Percentiles rank a stretch among this genome's conserved stretches.
phyloP scores from a whole-genome alignment of 2,329 filamentous ascomycete species.

The Penicillium palitans region DNA sequence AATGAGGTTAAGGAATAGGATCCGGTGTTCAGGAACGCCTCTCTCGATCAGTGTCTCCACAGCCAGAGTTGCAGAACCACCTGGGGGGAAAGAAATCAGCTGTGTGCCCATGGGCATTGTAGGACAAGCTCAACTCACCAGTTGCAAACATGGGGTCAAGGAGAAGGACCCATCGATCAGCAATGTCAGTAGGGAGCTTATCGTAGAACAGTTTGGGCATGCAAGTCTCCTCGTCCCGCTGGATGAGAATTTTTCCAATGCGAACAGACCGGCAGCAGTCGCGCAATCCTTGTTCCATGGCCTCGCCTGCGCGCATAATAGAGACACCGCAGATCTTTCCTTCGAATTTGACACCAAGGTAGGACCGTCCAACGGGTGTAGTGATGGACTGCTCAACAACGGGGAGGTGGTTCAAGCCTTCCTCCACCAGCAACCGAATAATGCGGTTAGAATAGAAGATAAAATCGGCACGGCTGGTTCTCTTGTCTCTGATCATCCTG shows the following conservation, averaged over 20 bases:
- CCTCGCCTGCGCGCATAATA: constrained; percentile 97
- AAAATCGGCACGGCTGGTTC: constrained; percentile 90
- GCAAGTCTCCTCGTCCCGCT: constrained; percentile 91
- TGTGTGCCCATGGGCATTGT: neutral
- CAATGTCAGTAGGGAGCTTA: constrained; percentile 92
- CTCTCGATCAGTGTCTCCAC: constrained; percentile 87
- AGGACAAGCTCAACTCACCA: constrained; percentile 52
- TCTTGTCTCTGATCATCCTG: constrained; percentile 92
- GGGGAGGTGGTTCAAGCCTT: constrained; percentile 93
- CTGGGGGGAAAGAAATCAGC: constrained; percentile 47
- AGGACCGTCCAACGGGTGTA: constrained; percentile 84
- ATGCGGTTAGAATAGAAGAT: constrained; percentile 99
- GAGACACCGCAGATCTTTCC: constrained; percentile 98
- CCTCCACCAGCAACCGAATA: constrained; percentile 92
- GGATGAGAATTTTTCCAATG: constrained; percentile 98
- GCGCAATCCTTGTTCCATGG: constrained; percentile 95
- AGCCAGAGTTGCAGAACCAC: constrained; percentile 94
- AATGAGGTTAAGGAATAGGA: constrained; percentile 94
- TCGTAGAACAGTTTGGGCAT: constrained; percentile 95
- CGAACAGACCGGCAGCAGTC: constrained; percentile 97
- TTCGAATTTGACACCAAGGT: constrained; percentile 90
- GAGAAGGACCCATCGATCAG: constrained; percentile 86
- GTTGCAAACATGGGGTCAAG: constrained; percentile 99
- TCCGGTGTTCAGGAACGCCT: constrained; percentile 91
- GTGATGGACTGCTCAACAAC: constrained; percentile 85